Base-by-base conservation (phyloP, 352 stramenopile genomes). In the Albugo candida region DNA sequence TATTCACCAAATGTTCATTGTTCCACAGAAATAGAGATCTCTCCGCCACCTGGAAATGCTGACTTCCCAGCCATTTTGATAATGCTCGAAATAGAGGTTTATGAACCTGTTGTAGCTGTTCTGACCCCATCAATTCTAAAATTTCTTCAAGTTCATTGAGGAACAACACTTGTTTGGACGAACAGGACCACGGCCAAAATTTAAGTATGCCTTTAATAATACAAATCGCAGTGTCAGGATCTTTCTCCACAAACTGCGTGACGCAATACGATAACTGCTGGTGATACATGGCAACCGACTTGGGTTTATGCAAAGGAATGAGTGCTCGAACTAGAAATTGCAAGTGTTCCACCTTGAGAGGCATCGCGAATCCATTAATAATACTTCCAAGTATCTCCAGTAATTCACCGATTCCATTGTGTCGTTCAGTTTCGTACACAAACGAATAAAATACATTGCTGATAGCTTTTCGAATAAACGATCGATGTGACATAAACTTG, bases 251-350 rank as follows among this genome's bases (percentile, higher is more conserved):
- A 63, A 98, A 99, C 65, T 98, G 94, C 58, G 96, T 97, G 53
- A 99, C 97, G 74, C 95, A 99, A 67, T 99, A 99, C 10, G 91
- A 97, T 11, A 99, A 75, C 56, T 99, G 95, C 64, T 98, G 93
- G 63, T 98, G 94, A 67, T 98, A 99, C 49, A 97, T 78, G 40
- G 74, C 80, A 31, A 99, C 84, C 49, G 81, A 96, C 55, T 96
- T 95, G 24, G 93, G 91, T 67, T 98, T 99, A 76, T 99, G 95
- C 48, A 99, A 72, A 13, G 95, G 95, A 55, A 98, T 94, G n/a
- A 98, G 70, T 24, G 93, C 92, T 41, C 83, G 69, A 27, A 95
- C 58, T 1, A 98, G 74, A 56, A 97, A 98, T 54, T 95, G 83
- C 58, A 97, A 65, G 65, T 98, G 95, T 62, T 99, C 95, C 31